Evolutionary conservation across 805 yeast species (phyloP).

Genomic region (Ogataea trehalophila): DNA sequence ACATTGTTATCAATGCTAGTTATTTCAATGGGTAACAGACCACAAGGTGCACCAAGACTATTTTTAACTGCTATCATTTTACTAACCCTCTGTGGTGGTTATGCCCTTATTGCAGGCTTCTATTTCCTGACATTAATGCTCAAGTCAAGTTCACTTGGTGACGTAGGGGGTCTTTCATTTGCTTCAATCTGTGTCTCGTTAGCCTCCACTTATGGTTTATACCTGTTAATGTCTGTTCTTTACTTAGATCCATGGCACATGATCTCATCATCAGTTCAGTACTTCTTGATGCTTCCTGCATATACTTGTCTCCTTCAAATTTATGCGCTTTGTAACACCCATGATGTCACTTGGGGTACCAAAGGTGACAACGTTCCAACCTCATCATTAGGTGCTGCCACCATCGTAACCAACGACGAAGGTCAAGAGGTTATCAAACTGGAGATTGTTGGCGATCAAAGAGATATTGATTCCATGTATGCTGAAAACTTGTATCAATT

Average conservation of each 20-base stretch:
- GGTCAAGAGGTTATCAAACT: slow-evolving; percentile 83
- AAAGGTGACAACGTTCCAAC: slow-evolving; percentile 83
- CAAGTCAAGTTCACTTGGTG: slow-evolving; percentile 32
- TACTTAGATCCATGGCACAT: slow-evolving; percentile 98
- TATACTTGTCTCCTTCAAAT: slow-evolving; percentile 91
- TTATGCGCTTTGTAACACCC: slow-evolving; percentile 96
- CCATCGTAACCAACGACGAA: slow-evolving; percentile 70
- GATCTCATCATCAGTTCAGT: slow-evolving; percentile 79
- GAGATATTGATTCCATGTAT: slow-evolving; percentile 78
- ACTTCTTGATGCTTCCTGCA: slow-evolving; percentile 84
- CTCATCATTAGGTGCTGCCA: slow-evolving; percentile 72
- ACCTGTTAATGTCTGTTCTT: slow-evolving; percentile 72
- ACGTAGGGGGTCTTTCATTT: slow-evolving; percentile 44
- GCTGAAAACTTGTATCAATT: slow-evolving; percentile 69
- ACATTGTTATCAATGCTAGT: slow-evolving; percentile 84
- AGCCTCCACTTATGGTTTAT: slow-evolving; percentile 88
- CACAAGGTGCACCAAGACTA: slow-evolving; percentile 86
- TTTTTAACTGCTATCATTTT: slow-evolving; percentile 70
- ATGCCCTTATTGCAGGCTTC: slow-evolving; percentile 78
- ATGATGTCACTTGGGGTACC: slow-evolving; percentile 99
- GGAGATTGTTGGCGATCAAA: slow-evolving; percentile 63
- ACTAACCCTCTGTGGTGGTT: slow-evolving; percentile 73
- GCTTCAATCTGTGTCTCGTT: slow-evolving; percentile 79
- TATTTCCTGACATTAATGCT: slow-evolving; percentile 65
- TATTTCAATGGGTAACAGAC: slow-evolving; percentile 94